These are phyloP conservation scores for Thraustotheca clavata DNA, from an alignment of 352 stramenopile genomes.

Conservation along the genomic window DNA sequence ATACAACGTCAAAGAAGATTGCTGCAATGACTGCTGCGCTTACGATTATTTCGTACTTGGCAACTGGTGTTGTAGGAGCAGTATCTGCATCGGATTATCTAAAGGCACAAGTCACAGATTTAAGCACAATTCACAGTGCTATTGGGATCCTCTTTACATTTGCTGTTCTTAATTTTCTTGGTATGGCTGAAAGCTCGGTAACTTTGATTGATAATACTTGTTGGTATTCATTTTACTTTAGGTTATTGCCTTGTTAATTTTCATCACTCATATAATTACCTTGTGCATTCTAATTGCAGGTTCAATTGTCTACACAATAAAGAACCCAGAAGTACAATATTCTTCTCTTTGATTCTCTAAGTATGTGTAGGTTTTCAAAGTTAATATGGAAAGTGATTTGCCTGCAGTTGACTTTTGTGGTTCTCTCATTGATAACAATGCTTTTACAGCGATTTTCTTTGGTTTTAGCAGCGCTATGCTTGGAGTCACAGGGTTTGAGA, in stretches of 20 bases:
- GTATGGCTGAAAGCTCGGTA: slow-evolving; percentile 78
- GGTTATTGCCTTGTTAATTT: slow-evolving; percentile 74
- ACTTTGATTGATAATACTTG: too few species aligned
- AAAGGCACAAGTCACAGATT: slow-evolving; percentile 37
- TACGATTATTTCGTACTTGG: slow-evolving; percentile 88
- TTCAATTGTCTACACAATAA: slow-evolving; percentile 49
- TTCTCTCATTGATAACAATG: slow-evolving; percentile 31
- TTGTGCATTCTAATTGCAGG: slow-evolving; percentile 61
- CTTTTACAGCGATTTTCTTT: slow-evolving; percentile 63
- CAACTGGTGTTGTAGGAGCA: slow-evolving; percentile 69
- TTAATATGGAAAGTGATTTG: slow-evolving; percentile 63
- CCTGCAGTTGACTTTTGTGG: slow-evolving; percentile 44
- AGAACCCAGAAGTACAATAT: slow-evolving; percentile 30
- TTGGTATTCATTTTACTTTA: not conserved
- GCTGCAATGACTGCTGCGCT: slow-evolving; percentile 84
- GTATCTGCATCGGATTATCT: slow-evolving; percentile 57
- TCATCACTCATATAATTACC: slow-evolving; percentile 70
- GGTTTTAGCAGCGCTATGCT: slow-evolving; percentile 82
- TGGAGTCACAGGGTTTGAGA: slow-evolving; percentile 88
- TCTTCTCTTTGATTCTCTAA: not conserved
- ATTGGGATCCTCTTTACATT: slow-evolving; percentile 72
- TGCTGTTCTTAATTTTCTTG: slow-evolving; percentile 67
- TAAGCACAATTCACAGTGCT: slow-evolving; percentile 35
- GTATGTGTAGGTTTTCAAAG: slow-evolving; percentile 30
- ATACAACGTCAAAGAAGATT: slow-evolving; percentile 85